Conservation (phyloP, 2,329 filamentous ascomycete genomes). For the Dactylellina sp. region DNA sequence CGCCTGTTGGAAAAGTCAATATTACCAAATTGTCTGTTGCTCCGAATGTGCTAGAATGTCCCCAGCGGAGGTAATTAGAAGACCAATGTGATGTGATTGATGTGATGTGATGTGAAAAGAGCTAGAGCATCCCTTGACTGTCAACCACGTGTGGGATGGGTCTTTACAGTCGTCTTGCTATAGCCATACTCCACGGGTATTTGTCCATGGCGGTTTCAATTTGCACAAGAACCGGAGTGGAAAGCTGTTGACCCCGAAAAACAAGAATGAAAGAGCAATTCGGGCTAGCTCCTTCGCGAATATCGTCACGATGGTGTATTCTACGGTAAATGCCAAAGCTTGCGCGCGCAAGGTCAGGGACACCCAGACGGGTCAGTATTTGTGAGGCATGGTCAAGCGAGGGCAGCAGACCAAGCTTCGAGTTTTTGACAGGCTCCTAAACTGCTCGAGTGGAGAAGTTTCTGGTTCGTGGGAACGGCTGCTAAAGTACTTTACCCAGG, state of each 20-base stretch:
- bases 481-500: constrained; percentile 56
- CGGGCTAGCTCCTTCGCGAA: not conserved
- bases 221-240: constrained; percentile 13
- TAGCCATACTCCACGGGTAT: constrained; percentile 18
- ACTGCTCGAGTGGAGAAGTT: constrained; percentile 23
- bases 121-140: not conserved
- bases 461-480: constrained; percentile 44
- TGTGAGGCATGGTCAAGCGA: constrained; percentile 25
- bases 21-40: not conserved
- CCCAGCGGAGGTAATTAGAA: too few species aligned
- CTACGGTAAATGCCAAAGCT: constrained; percentile 5
- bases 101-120: not conserved
- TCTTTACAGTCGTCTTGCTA: constrained; percentile 25
- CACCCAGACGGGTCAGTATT: constrained; percentile 19
- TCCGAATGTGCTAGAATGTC: too few species aligned
- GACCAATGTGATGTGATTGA: not conserved
- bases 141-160: constrained; percentile 42
- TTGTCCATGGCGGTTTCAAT: constrained; percentile 6
- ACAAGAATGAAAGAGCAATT: not conserved
- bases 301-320: constrained; percentile 12
- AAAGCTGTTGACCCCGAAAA: constrained; percentile 11
- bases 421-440: not conserved
- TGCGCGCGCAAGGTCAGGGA: constrained; percentile 25
- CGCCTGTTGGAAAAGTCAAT: not conserved
- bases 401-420: not conserved